These are phyloP conservation scores for Pythium chondricola DNA, from an alignment of 352 stramenopile species.

Conservation along the genomic window DNA sequence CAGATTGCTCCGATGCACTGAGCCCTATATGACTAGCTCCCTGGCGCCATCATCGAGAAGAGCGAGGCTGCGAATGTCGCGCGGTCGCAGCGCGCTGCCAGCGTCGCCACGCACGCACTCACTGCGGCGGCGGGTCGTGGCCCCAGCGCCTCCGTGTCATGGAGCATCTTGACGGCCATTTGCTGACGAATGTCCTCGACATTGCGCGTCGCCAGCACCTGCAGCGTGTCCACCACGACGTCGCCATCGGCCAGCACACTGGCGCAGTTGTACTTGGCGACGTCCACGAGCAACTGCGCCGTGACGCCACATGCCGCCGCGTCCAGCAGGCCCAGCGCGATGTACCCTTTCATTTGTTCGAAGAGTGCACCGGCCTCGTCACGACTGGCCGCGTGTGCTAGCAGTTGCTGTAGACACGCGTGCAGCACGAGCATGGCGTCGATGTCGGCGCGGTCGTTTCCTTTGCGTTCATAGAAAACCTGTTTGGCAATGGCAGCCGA, in stretches of 20 bases:
- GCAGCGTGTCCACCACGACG: constrained; percentile 28
- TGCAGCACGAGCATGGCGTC: constrained; percentile 44
- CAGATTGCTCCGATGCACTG: no score
- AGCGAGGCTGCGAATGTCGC: constrained; percentile 42
- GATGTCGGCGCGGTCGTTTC: constrained; percentile 20
- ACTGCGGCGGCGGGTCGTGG: constrained; percentile 21
- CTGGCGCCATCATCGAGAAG: constrained; percentile 54
- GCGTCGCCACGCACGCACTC: constrained; percentile 23
- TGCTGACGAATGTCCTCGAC: constrained; percentile 61
- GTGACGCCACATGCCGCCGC: constrained; percentile 28
- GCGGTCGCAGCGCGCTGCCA: constrained; percentile 29
- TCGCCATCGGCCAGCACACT: constrained; percentile 16
- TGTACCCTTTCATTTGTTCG: constrained; percentile 51
- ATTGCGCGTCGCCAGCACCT: constrained; percentile 39
- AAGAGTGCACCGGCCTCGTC: constrained; percentile 30
- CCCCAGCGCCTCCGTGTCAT: constrained; percentile 26
- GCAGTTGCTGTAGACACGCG: constrained; percentile 50
- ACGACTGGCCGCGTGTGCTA: constrained; percentile 1
- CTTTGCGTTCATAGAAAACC: constrained; percentile 62
- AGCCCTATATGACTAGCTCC: no score
- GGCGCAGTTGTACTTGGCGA: neutral
- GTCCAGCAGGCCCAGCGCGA: constrained; percentile 39
- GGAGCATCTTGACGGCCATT: constrained; percentile 44
- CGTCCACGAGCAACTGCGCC: constrained; percentile 22
- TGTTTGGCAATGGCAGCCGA: constrained; percentile 63